Evolutionary conservation across 352 stramenopile species (phyloP).

Genomic region (Peronosclerospora sorghi): DNA sequence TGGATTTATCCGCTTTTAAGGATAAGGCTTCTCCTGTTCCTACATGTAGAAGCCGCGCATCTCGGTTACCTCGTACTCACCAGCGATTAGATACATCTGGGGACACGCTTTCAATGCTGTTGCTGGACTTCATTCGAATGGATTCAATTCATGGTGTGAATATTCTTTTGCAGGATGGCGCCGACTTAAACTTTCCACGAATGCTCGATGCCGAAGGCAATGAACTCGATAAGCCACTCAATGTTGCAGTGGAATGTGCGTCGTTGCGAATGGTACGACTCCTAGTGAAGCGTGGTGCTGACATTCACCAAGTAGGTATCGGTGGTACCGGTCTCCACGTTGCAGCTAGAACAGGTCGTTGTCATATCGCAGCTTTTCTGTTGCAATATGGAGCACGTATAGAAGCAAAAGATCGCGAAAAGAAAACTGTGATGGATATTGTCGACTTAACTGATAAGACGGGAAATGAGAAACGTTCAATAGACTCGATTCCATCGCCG

Average conservation of each 20-base stretch:
- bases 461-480: neutral
- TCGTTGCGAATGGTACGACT: conserved; percentile 69
- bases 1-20: neutral
- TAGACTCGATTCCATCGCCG: conserved; percentile 16
- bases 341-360: conserved; percentile 44
- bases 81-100: conserved; percentile 43
- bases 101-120: conserved; percentile 42
- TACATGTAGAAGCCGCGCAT: neutral
- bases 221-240: conserved; percentile 58
- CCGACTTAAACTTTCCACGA: conserved; percentile 50
- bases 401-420: conserved; percentile 34
- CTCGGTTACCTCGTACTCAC: conserved; percentile 13
- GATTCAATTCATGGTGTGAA: conserved; percentile 66
- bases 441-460: conserved; percentile 14
- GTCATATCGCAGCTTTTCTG: conserved; percentile 63
- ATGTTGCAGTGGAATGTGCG: conserved; percentile 43
- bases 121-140: conserved; percentile 63
- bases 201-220: conserved; percentile 33
- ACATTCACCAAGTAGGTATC: conserved; percentile 44
- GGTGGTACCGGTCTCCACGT: conserved; percentile 58
- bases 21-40: neutral
- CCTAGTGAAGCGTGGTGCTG: conserved; percentile 62
- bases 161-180: conserved; percentile 63
- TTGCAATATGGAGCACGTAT: conserved; percentile 65
- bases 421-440: conserved; percentile 38